Evolutionary conservation across 768 basidiomycete species (phyloP), one percentile per base, ranked within the genome.

Genomic region (Botryobasidium botryosum): DNA sequence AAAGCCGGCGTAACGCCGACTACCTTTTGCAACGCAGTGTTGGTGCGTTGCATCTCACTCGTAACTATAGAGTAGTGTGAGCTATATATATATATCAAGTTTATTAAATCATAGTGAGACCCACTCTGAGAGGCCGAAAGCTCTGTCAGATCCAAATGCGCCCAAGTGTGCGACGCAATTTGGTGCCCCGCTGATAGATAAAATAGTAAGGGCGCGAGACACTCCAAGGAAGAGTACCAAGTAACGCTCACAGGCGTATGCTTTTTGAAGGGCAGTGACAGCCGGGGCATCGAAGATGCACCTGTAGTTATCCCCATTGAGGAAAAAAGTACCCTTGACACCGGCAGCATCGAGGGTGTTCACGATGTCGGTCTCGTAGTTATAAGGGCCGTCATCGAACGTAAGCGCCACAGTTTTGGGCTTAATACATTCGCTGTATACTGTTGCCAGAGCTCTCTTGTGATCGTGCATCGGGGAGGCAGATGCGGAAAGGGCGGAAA

Each of bases 351-450:
- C 35, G 36, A 50, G 42, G 5, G 32, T 43, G 23, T 37, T 20
- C 18, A 41, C 20, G 35, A 50, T 39, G 13, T 47, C n/a, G 24
- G 24, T 23, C 20, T 45, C 43, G 42, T 40, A 52, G 21, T 27
- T 37, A 40, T 46, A 46, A 2, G 51, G 51, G 20, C 51, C 51
- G 24, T 52, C 51, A 38, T 52, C 51, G 40, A 50, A 49, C 13
- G 39, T 49, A 2, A 51, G 8, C 17, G 50, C 50, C 4, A 48
- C 47, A 13, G 10, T 10, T 8, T 39, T 39, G 10, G 37, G 31
- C 31, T 33, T 8, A 8, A 33, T 33, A 8, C 31, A 33, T 33
- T 33, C 17, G 17, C 31, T 33, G 31, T 33, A 33, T 33, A 17
- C 31, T 17, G 10, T 8, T 17, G 31, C 31, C 31, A 33, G 17